Evolutionary conservation across 106 monocot species (phyloP), one percentile per base, ranked within the genome.

Genomic region (Alisma plantagoaquatica): DNA sequence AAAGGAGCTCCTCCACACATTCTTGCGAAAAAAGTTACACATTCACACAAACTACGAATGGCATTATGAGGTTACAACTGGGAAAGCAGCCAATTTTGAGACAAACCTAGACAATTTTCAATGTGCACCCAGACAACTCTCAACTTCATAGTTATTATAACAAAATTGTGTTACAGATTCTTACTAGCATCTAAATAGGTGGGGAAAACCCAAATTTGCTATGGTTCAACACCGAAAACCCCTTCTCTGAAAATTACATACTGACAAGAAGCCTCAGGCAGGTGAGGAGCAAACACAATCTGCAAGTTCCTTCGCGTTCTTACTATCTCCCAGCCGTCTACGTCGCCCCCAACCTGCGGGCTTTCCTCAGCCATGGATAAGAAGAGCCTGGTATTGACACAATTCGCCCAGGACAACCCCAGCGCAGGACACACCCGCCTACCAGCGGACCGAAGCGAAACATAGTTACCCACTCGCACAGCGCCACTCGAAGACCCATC

Each of bases 331-430:
- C 0, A 15, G 27, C 19, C 33, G 29, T 23, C 22, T 21, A 12
- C 15, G 11, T 2, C n/a, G 2, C 4, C 33, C 3, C 28, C 28
- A 11, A 24, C 63, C 35, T 17, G 30, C 49, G 3, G 55, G 3
- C 29, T 29, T 33, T 70, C 65, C 6, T 72, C 72, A 7, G 7
- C 48, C 58, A 74, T 76, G 18, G 85, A 71, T 53, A 99, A 41
- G 58, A 90, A 99, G 24, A 99, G 47, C 71, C 98, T 73, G 18
- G 69, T 70, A 49, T 90, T 90, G 7, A 99, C 76, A 46, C 98
- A 99, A 29, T 86, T 82, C 27, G 85, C 62, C 98, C 98, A 99
- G 8, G 85, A 54, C 4, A 99, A 50, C 22, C 90, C 98, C 56
- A 99, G 33, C 20, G 90, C 98, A 22, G 98, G 85, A 7, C 48